A percentile compares a stretch with the other conserved stretches of the same genome.
These are phyloP conservation scores for Nelumbo lutea DNA, from an alignment of 164 flowering plant species.

Conservation along the genomic window DNA sequence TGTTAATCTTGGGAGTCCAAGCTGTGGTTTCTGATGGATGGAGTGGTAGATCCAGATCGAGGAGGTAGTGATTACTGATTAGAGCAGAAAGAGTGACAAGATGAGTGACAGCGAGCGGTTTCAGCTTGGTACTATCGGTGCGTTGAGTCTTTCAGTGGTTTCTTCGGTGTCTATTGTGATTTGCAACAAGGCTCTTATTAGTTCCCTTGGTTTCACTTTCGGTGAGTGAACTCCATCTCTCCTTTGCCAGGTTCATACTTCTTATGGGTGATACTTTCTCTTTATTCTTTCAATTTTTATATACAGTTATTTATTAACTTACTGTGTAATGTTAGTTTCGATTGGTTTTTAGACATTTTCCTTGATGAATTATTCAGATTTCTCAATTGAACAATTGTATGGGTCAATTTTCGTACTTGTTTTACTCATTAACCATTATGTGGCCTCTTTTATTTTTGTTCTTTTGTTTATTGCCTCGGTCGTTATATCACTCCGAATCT, in stretches of 20 bases:
- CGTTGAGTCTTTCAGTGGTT: constrained; percentile 64
- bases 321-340: background rate
- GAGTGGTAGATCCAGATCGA: constrained; percentile 13
- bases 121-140: constrained; percentile 75
- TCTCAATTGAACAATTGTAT: no score
- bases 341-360: background rate
- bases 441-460: no score
- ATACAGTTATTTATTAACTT: no score
- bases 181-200: constrained; percentile 76
- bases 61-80: background rate
- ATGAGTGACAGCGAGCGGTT: constrained; percentile 53
- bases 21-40: constrained; percentile 11
- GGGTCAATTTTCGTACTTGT: no score
- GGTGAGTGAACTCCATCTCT: constrained; percentile 30
- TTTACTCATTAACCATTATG: no score
- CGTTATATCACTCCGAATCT: no score
- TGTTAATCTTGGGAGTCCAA: background rate
- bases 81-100: constrained; percentile 9
- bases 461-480: no score
- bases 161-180: constrained; percentile 73
- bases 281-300: no score
- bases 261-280: background rate
- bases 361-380: no score
- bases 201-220: constrained; percentile 54
- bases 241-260: background rate